Base-by-base conservation (phyloP, 2,329 filamentous ascomycete species). In the Alternaria infectoria region DNA sequence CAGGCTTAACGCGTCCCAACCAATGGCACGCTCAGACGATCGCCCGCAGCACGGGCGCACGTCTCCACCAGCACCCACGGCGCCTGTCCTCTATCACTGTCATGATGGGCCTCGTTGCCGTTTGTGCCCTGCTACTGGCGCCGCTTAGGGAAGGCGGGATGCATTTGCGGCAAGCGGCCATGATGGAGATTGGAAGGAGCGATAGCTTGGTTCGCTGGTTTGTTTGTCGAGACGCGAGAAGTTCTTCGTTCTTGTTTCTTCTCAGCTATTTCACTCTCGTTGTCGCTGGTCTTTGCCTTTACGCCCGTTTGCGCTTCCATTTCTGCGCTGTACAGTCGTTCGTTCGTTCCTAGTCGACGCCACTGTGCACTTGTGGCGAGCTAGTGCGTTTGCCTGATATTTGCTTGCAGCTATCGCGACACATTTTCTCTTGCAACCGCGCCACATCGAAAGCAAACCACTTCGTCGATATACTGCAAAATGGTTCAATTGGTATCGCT, bases 401-500 rank as follows among this genome's bases (percentile, higher is more conserved):
- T 23, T 21, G 49, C 28, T n/a, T 21, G 21, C 9, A 51, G 28
- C 28, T 36, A 36, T 51, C 13, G 49, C 26, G 19, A 51, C 49
- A 3, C 0, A 2, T 1, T 51, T 12, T 13, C 28, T 51, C 12
- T 21, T 15, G 49, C 49, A 36, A 36, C 49, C 28, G 30, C 49
- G 30, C 8, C 28, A 28, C 25, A 11, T 43, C 12, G n/a, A 4
- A 36, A 54, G 19, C 2, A 15, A 47, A 28, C 30, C 3, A 30
- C 52, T 28, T 21, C 6, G 25, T 54, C 21, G 30, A n/a, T 54
- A 32, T n/a, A 45, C 28, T 28, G 12, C 30, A 56, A 54, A 19
- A 68, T 69, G 65, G 56, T 66, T 21, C 57, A 47, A 30, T 54
- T 59, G 13, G 57, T 60, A 4, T 58, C 64, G 57, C 58, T 69